Conservation (phyloP, 306 rosid genomes). For the Abrus pulchellus region DNA sequence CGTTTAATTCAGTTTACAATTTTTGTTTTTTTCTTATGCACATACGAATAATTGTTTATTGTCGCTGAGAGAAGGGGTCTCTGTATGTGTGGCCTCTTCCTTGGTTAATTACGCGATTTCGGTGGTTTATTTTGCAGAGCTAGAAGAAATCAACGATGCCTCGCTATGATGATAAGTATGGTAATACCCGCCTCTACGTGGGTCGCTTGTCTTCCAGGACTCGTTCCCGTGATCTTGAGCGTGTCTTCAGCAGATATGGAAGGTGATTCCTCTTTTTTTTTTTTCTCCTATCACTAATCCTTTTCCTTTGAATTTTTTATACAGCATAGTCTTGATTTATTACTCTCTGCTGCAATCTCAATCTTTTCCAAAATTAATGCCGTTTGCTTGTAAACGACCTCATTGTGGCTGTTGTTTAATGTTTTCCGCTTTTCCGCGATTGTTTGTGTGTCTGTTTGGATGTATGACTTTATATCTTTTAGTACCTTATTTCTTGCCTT, state of each 20-base stretch:
- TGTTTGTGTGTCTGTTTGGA: not conserved
- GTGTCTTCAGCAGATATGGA: conserved; percentile 77
- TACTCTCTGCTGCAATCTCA: not conserved
- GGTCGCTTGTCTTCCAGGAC: conserved; percentile 78
- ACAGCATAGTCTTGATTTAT: not conserved
- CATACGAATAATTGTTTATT: not conserved
- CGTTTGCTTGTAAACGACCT: not conserved
- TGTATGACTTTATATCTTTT: not conserved
- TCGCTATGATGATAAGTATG: conserved; percentile 81
- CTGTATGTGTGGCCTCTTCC: not conserved
- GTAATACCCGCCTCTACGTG: conserved; percentile 74
- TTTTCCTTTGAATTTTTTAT: not conserved
- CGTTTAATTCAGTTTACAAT: not conserved
- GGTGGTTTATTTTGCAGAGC: conserved; percentile 26
- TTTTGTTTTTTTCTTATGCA: not conserved
- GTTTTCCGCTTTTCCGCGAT: not conserved
- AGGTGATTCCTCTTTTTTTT: conserved; percentile 51
- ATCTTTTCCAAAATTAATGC: not conserved
- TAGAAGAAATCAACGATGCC: conserved; percentile 63
- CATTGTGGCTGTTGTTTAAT: not conserved
- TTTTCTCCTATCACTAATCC: no score
- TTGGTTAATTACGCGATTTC: not conserved
- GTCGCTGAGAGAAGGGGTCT: not conserved
- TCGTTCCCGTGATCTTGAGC: conserved; percentile 79
- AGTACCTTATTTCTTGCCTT: not conserved